phyloP scores from a whole-genome alignment of 129 eudicot genomes.

The Helianthus tuberosus region DNA sequence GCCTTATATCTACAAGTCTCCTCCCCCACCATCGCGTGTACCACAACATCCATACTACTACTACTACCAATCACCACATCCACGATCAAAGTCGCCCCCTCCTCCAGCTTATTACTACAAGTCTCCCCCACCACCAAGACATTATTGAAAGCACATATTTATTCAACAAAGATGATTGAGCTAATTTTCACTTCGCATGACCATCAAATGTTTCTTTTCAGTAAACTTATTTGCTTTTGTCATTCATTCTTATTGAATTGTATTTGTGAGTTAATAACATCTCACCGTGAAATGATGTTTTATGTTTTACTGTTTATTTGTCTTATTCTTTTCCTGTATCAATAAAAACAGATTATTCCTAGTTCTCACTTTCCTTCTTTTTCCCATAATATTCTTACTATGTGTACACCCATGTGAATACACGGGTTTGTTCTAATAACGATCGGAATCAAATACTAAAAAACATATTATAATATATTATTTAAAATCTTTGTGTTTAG shows the following conservation, averaged over 20 bases:
- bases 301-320: no score
- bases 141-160: slow-evolving; percentile 7
- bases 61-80: slow-evolving; percentile 14
- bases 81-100: slow-evolving; percentile 6
- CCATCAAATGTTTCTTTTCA: not conserved
- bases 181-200: not conserved
- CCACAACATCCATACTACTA: slow-evolving; percentile 15
- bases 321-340: no score
- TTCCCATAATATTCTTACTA: no score
- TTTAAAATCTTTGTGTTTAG: no score
- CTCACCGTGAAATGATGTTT: no score
- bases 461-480: no score
- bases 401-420: no score
- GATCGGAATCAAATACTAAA: no score
- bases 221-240: not conserved
- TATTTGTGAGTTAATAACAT: not conserved
- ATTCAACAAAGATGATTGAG: not conserved
- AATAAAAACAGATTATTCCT: no score
- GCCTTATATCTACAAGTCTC: no score
- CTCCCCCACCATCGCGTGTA: not conserved
- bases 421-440: no score
- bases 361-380: no score
- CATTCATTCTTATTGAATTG: slow-evolving; percentile 1
- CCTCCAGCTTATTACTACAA: slow-evolving; percentile 20
- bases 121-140: slow-evolving; percentile 23